Evolutionary conservation across 2,329 filamentous ascomycete genomes (phyloP).

Genomic region (Rutstroemia sydowiana): DNA sequence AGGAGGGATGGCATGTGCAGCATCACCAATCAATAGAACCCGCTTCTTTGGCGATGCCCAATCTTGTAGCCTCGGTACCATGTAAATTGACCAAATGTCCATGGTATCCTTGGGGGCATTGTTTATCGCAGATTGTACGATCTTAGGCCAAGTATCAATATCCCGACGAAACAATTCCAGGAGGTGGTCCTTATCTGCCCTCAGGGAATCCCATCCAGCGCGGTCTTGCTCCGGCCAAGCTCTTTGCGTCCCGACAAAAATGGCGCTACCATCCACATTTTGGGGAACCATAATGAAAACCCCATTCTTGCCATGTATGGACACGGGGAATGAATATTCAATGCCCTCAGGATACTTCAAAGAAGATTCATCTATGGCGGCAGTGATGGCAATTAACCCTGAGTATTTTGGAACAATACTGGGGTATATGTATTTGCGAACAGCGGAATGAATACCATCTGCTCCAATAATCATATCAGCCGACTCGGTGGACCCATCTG

Average conservation of each 20-base stretch:
- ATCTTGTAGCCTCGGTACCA: slow-evolving; percentile 35
- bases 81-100: slow-evolving; percentile 40
- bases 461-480: slow-evolving; percentile 46
- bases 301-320: slow-evolving; percentile 27
- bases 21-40: slow-evolving; percentile 41
- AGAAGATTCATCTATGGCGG: slow-evolving; percentile 20
- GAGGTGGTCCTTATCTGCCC: slow-evolving; percentile 33
- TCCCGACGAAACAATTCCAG: slow-evolving; percentile 32
- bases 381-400: slow-evolving; percentile 36
- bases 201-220: slow-evolving; percentile 36
- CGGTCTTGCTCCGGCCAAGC: slow-evolving; percentile 33
- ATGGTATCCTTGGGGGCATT: slow-evolving; percentile 31
- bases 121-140: slow-evolving; percentile 34
- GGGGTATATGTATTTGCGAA: slow-evolving; percentile 44
- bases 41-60: slow-evolving; percentile 33
- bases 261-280: slow-evolving; percentile 39
- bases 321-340: slow-evolving; percentile 17
- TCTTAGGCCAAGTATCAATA: slow-evolving; percentile 29
- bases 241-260: slow-evolving; percentile 41
- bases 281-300: slow-evolving; percentile 46
- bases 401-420: slow-evolving; percentile 42
- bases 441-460: slow-evolving; percentile 52
- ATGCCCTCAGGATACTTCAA: slow-evolving; percentile 14
- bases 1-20: slow-evolving; percentile 43
- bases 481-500: slow-evolving; percentile 35